phyloP scores from a whole-genome alignment of 768 basidiomycete species.

The Tricholoma sp. region DNA sequence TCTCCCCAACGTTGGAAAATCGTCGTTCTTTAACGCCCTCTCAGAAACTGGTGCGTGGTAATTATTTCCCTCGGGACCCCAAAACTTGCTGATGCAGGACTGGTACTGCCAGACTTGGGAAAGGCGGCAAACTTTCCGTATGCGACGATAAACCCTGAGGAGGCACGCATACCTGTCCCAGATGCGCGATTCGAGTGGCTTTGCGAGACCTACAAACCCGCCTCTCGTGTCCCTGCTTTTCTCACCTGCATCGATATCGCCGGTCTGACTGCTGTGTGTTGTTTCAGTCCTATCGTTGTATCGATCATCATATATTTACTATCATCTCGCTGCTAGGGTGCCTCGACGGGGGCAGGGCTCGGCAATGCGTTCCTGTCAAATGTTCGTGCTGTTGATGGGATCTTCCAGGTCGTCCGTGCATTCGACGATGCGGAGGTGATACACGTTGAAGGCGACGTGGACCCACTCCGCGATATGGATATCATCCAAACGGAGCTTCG shows the following conservation, averaged over 20 bases:
- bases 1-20: conserved; percentile 96
- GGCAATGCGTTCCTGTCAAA: conserved; percentile 98
- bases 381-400: conserved; percentile 97
- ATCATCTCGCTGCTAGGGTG: conserved; percentile 50
- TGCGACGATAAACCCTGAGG: conserved; percentile 89
- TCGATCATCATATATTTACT: conserved; percentile 3
- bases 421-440: conserved; percentile 99
- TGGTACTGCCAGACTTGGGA: conserved; percentile 58
- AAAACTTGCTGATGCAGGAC: not conserved
- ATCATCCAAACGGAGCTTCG: conserved; percentile 94
- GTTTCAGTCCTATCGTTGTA: not conserved
- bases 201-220: conserved; percentile 85
- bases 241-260: conserved; percentile 99
- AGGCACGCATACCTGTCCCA: conserved; percentile 94
- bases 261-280: conserved; percentile 83
- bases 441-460: conserved; percentile 97
- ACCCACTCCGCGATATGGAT: conserved; percentile 94
- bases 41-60: conserved; percentile 73
- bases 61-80: not conserved
- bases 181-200: conserved; percentile 96
- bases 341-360: conserved; percentile 95
- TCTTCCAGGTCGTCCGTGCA: conserved; percentile 96
- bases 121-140: conserved; percentile 99
- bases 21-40: conserved; percentile 97
- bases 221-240: conserved; percentile 83